Base-by-base conservation (phyloP, 2,329 filamentous ascomycete genomes). In the Fusarium nelsonii region DNA sequence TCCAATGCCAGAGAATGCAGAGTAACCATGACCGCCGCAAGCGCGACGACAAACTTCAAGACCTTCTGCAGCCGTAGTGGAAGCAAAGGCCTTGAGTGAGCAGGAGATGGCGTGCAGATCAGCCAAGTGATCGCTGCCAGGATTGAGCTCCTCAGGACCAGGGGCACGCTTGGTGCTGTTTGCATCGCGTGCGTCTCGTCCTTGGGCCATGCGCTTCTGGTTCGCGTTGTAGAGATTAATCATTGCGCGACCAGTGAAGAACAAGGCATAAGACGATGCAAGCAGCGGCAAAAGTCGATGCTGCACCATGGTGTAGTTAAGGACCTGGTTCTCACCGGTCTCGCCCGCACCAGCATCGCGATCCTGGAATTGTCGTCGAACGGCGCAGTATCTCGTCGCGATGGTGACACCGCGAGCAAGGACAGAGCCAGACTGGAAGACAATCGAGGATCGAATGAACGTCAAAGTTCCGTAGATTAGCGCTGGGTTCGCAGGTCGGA, bases 291-390 rank as follows among this genome's bases (percentile, higher is more conserved):
- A 81, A 3, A 94, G 82, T 48, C 92, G 87, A 74, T 91, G 87
- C 77, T 93, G 91, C 9, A 94, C 91, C 88, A 92, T 93, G 66
- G 91, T 92, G 80, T 94, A 94, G 82, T 94, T 91, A 30, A 94
- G 82, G 2, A 94, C 92, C 72, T 91, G 90, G 76, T 89, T 93
- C 81, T 94, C 92, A 7, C 86, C 87, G 26, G 81, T 77, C 65
- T 85, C 82, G 39, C 81, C 82, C 37, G 85, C 82, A 30, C 84
- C 83, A 8, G 89, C 87, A 78, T 93, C 91, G 7, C 88, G 86
- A 71, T 94, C 91, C 77, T 92, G 89, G 82, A 94, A 94, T 75
- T 94, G 91, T n/a, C 90, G 85, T 50, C 91, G 86, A 6, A 94
- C 88, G 4, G 91, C 87, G 62, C 88, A 89, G 79, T 94, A 94